Conservation (phyloP, 148 eudicot species). For the Vaccinium vitisidaea region DNA sequence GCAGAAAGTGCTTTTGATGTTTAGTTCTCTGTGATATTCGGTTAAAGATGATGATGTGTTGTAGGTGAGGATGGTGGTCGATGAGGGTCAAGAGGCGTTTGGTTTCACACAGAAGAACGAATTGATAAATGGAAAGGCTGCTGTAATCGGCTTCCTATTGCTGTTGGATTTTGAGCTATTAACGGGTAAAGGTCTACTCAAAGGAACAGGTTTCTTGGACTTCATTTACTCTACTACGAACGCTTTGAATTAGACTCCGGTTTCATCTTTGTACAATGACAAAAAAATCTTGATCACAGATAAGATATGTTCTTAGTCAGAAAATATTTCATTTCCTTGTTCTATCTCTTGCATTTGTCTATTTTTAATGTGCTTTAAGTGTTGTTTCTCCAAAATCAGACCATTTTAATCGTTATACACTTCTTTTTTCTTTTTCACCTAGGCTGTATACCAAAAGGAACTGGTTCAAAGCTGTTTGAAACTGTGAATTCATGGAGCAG, state of each 20-base stretch:
- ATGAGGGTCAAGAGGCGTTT: conserved; percentile 69
- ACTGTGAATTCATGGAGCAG: neutral
- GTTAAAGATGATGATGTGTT: neutral
- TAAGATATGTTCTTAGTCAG: neutral
- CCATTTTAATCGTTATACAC: neutral
- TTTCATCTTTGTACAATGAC: conserved; percentile 13
- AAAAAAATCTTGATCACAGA: neutral
- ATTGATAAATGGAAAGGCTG: conserved; percentile 91
- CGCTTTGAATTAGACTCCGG: conserved; percentile 52
- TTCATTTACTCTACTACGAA: conserved; percentile 70
- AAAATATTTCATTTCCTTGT: neutral
- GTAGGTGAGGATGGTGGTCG: conserved; percentile 91
- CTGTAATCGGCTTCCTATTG: conserved; percentile 82
- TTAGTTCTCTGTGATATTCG: neutral
- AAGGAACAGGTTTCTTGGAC: conserved; percentile 97
- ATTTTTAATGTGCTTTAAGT: neutral
- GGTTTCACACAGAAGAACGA: conserved; percentile 81
- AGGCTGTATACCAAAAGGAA: neutral
- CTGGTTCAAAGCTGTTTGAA: neutral
- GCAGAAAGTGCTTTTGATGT: neutral
- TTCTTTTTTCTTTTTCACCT: neutral
- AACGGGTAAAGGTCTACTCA: conserved; percentile 92
- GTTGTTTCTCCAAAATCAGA: neutral
- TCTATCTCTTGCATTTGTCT: neutral
- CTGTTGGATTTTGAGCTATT: conserved; percentile 89